Base-by-base conservation (phyloP, 495 filamentous ascomycete genomes). In the Evernia prunastri region DNA sequence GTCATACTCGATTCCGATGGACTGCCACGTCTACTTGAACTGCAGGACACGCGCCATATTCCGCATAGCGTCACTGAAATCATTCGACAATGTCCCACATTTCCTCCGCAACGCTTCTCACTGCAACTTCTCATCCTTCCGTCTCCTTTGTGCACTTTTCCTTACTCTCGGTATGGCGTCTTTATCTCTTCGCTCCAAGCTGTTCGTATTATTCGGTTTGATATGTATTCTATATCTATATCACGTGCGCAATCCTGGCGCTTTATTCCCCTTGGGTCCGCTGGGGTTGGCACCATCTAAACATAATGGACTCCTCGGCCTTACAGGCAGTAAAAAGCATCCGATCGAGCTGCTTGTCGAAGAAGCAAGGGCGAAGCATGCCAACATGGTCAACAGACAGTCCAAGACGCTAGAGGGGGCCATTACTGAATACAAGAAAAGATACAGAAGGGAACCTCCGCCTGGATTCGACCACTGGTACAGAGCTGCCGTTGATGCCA, bases 361-460 rank as follows among this genome's bases (percentile, higher is more conserved):
- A 18, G 1, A 53, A 0, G 49, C 49, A 7, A 53, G 8, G 49
- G 27, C 4, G 5, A 53, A 33, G 4, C 49, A 53, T n/a, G 18
- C 27, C 15, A 8, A 31, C 13, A 31, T 53, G 13, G 23, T 31
- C 15, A 33, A 31, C 8, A 53, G 49, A 18, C 49, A 53, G 15
- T 53, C 49, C 27, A 53, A 53, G 49, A 31, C 49, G 0, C 8
- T 53, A 33, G 13, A 33, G 0, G 27, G 31, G 15, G 49, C 49
- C 4, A 9, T 53, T 6, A 33, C 27, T 4, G 27, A 53, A 13
- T 53, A 53, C 15, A 33, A 18, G 11, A 53, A 15, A 33, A 29
- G 49, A 53, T 31, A 53, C 49, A 53, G 49, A 12, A 53, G 49
- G 13, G 49, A 53, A 33, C 49, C 49, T 33, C 27, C 49, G 11